Conservation (phyloP, 208 protist species). For the Porcisia hertigi region DNA sequence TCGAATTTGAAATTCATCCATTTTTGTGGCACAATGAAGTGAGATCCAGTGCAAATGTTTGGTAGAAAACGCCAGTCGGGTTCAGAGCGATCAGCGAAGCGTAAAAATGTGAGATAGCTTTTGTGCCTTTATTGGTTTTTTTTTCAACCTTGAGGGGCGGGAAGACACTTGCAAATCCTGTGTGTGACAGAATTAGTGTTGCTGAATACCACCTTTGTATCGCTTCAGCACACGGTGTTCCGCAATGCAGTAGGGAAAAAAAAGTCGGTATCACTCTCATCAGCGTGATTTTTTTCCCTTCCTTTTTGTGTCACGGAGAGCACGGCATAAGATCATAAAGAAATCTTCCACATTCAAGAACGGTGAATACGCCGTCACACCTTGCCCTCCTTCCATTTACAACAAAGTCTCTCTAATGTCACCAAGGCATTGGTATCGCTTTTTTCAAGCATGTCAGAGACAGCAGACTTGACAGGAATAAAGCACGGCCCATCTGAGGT, state of each 20-base stretch:
- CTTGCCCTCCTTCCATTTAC: conserved; percentile 17
- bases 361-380: background rate
- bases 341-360: conserved; percentile 1
- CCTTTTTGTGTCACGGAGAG: background rate
- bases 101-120: background rate
- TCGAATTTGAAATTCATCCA: background rate
- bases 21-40: background rate
- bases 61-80: background rate
- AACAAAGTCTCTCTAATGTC: conserved; percentile 24
- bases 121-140: background rate
- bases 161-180: background rate
- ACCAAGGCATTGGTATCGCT: conserved; percentile 5
- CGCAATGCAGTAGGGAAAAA: background rate
- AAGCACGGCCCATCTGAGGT: conserved; percentile 36
- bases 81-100: background rate
- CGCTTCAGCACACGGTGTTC: background rate
- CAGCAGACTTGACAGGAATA: conserved; percentile 26
- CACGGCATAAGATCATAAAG: background rate
- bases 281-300: background rate
- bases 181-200: background rate
- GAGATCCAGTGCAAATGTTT: background rate
- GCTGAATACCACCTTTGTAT: background rate
- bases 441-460: conserved; percentile 29
- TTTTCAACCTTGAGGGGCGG: background rate
- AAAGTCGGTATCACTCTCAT: background rate